Base-by-base conservation (phyloP, 805 yeast genomes). In the Suhomyces sp. region DNA sequence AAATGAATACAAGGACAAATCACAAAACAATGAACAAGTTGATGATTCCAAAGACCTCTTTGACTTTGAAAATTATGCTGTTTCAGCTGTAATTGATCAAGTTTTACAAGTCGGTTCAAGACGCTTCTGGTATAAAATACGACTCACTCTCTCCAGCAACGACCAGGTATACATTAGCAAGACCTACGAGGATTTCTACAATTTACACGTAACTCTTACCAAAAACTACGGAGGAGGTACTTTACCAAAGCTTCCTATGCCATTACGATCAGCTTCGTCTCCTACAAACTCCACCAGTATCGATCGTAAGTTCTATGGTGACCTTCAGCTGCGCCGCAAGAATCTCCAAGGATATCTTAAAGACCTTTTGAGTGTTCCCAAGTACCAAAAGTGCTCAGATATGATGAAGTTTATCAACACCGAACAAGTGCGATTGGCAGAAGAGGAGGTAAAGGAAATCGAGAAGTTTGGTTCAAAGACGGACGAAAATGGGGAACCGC, bases 151-250 rank as follows among this genome's bases (percentile, higher is more conserved):
- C 6, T 51, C 50, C 4, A 57, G 64, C 37, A 60, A 60, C 22
- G 60, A 59, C 29, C 52, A 43, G 2, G 19, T 67, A 3, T 63
- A 57, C 48, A 45, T 72, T 20, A 66, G 66, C 29, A 73, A 71
- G 52, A 55, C 58, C 37, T 72, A 73, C 54, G 70, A 71, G 49
- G 75, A 73, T 40, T 71, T 75, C 46, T 71, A 70, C 56, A 56
- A 67, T 27, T 58, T 75, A 41, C 76, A 72, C 51, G 35, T 58
- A 8, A 43, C 47, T 1, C 52, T 68, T 24, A 25, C 35, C 27
- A 35, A 15, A 44, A 35, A 47, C 2, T 44, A 52, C 44, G 50
- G 39, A 41, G 33, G 31, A 12, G 46, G 35, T 6, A 55, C 47
- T 33, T 57, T 71, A 25, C 74, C 75, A 3, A 60, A 58, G 43